Base-by-base conservation (phyloP, 345 rosid species). In the Citrus hindsii region DNA sequence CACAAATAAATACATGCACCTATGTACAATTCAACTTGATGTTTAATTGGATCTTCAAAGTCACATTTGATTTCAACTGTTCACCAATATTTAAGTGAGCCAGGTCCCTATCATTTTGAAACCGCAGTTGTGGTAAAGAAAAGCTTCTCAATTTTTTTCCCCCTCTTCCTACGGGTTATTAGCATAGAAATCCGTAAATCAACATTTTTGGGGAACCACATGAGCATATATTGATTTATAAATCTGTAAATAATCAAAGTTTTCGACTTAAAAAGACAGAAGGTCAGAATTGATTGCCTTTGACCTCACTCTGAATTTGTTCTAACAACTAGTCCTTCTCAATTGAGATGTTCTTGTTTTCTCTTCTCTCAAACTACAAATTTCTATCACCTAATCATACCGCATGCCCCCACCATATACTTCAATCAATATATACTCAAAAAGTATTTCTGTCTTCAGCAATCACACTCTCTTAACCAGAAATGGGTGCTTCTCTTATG, bases 281-380 rank as follows among this genome's bases (percentile, higher is more conserved):
- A 13, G 73, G 37, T 69, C 60, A 46, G 59, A 69, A 69, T 48
- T 48, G 60, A 46, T 69, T 69, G 60, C 60, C 59, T 69, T 69
- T 69, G 60, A 48, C 73, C 30, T 0, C 35, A 69, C 73, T 27
- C 73, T 48, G 18, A 69, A 46, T 16, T 69, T 46, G 73, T 69
- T 69, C 74, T 8, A 70, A 46, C 73, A 69, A 19, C 38, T 27
- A 46, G 37, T 48, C 8, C 60, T 6, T 58, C 2, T 16, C 56
- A 51, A 4, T 42, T 42, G 21, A 51, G 56, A 0, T 13, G 56
- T 5, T 51, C 5, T 16, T 16, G 56, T 13, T 4, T 18, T 4
- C 56, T 51, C 56, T 48, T 48, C 56, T 13, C 18, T 4, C 21
- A 16, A 51, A 51, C 56, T 70, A 27, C 9, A 28, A 28, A 28